Percentiles rank a stretch among this genome's conserved stretches.
Evolutionary conservation across 2,329 filamentous ascomycete species (phyloP).

Genomic region (Trichoderma guizhouense): DNA sequence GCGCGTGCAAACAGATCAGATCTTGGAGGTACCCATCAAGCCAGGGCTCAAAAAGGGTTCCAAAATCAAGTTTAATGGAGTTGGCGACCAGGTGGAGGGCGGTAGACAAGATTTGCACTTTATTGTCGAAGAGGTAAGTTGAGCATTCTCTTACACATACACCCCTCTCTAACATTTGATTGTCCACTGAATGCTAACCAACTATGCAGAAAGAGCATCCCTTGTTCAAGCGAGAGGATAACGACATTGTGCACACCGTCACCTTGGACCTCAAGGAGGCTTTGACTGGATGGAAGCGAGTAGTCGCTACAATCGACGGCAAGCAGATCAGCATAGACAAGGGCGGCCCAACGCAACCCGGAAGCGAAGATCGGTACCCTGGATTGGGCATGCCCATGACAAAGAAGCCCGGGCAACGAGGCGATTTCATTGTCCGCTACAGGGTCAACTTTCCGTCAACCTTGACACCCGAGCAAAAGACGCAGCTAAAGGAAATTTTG

Average conservation of each 20-base stretch:
- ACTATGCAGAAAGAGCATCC: conserved; percentile 74
- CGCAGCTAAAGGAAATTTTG: conserved; percentile 75
- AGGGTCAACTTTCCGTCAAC: conserved; percentile 88
- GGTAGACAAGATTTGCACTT: conserved; percentile 95
- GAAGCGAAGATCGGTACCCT: conserved; percentile 77
- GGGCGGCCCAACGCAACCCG: conserved; percentile 79
- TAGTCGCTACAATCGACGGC: conserved; percentile 90
- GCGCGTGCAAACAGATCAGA: conserved; percentile 80
- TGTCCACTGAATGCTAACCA: neutral
- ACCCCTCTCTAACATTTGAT: neutral
- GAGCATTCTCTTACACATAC: neutral
- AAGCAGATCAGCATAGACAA: conserved; percentile 79
- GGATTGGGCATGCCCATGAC: conserved; percentile 90
- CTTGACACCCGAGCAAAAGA: conserved; percentile 75
- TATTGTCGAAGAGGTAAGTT: conserved; percentile 82
- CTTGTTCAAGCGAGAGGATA: conserved; percentile 79
- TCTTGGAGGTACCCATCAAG: conserved; percentile 93
- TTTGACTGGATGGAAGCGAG: conserved; percentile 87
- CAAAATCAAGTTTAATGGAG: conserved; percentile 96
- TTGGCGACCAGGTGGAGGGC: conserved; percentile 97
- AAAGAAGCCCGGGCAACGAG: conserved; percentile 80
- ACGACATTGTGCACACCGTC: conserved; percentile 76
- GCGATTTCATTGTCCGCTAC: conserved; percentile 84
- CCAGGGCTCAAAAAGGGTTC: conserved; percentile 92
- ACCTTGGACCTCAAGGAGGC: conserved; percentile 90